These are phyloP conservation scores for Sporobolomyces pararoseus DNA, from an alignment of 768 basidiomycete species.

Conservation along the genomic window DNA sequence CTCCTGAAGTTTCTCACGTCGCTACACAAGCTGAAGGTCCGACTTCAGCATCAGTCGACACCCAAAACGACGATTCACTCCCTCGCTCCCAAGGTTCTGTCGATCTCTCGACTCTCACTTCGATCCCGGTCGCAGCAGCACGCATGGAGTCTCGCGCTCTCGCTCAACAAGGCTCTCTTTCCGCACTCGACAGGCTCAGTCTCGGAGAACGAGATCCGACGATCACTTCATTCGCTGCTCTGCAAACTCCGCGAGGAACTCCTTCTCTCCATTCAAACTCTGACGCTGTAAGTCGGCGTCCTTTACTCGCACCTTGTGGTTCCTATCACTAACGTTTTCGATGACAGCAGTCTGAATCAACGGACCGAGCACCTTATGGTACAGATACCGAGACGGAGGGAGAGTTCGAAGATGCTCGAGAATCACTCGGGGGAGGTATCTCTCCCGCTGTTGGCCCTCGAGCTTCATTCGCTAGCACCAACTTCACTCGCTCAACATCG, in stretches of 20 bases:
- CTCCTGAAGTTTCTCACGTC: constrained; percentile 14
- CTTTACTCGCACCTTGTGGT: neutral
- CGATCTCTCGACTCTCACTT: constrained; percentile 8
- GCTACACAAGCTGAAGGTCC: constrained; percentile 19
- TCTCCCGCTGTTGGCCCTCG: constrained; percentile 18
- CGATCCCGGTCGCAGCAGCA: neutral
- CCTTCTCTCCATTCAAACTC: constrained; percentile 12
- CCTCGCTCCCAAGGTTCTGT: neutral
- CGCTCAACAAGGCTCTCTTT: constrained; percentile 24
- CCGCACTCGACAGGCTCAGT: constrained; percentile 16
- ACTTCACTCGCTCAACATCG: constrained; percentile 28
- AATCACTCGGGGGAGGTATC: constrained; percentile 41
- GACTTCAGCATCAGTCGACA: neutral
- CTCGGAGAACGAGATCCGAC: constrained; percentile 20
- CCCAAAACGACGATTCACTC: constrained; percentile 24
- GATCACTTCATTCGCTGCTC: constrained; percentile 25
- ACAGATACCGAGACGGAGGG: constrained; percentile 42
- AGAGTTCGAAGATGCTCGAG: constrained; percentile 46
- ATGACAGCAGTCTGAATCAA: neutral
- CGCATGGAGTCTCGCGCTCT: constrained; percentile 39
- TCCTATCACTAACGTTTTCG: neutral
- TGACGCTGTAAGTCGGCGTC: constrained; percentile 6
- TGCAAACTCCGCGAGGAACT: constrained; percentile 11
- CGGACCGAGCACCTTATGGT: constrained; percentile 9
- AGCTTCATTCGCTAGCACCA: constrained; percentile 23